Base-by-base conservation (phyloP, 208 protist species). In the Acanthamoeba sp. region DNA sequence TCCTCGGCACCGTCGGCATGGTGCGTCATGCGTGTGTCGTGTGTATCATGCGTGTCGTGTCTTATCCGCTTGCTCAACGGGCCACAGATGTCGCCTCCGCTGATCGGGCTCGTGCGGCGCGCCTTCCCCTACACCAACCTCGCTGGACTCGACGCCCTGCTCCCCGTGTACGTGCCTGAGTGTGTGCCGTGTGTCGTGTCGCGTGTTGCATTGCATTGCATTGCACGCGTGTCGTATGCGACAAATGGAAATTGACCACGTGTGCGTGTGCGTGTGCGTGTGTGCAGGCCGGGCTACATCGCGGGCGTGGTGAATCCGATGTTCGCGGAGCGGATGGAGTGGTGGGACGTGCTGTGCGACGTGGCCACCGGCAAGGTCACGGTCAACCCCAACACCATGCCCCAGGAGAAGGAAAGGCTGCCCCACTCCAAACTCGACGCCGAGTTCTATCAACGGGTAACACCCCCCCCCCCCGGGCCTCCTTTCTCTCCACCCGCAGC, bases 81-180 rank as follows among this genome's bases (percentile, higher is more conserved):
- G 10, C 55, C 1, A 6, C 2, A 62, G 55, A 91, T 97, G 7
- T 96, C 87, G 57, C 96, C 96, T 22, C 95, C 96, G 55, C 55
- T 97, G 29, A 82, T 69, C 18, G 96, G 95, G 5, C 59, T 97
- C 27, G 69, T 96, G 1, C 52, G 95, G 9, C 55, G 96, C 20
- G 27, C 62, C 9, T 97, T 96, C 66, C 96, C 96, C 29, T 97
- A 97, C 73, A 95, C 95, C 20, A 96, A 97, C 73, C 78, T 97
- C 10, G 84, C 80, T 40, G 93, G 96, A 73, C 82, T 97, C 6
- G 96, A 96, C 34, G 91, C 93, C 59, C 48, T 97, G 40, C 52
- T 45, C 55, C 55, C 55, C 27, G 24, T 76, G 82, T 57, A 40
- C 20, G 14, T 29, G 12, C 69, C 38, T 50, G 12, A 20, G 12